Base-by-base conservation (phyloP, 1,139 yeast genomes). In the Nakaseomyces bracarensis region DNA sequence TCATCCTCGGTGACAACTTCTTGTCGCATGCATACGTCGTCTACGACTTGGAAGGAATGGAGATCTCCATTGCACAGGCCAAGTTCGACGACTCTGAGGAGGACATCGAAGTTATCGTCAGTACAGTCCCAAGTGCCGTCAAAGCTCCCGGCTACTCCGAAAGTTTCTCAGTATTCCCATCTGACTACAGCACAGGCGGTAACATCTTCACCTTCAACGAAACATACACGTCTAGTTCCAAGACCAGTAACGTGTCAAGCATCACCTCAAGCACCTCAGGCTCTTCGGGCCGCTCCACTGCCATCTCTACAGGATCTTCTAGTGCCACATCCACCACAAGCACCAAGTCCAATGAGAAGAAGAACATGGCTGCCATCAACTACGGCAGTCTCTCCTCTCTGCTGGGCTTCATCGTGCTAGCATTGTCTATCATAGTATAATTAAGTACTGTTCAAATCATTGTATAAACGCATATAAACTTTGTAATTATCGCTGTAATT, bases 21-120 rank as follows among this genome's bases (percentile, higher is more conserved):
- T 65, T 86, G 51, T 71, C 85, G 47, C 68, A 74, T 43, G 86
- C 84, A 9, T 86, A 86, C 56, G 72, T 80, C 42, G 95, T 84
- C 33, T 84, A 75, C 52, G 93, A 86, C 62, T 65, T 84, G 49
- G 86, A 81, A 19, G 74, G 74, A 48, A 63, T 67, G 42, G 76
- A 78, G 54, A 68, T 86, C 22, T 78, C 81, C 0, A 46, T 86
- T 44, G 95, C 93, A 1, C 84, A 74, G 49, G 80, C 78, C 3
- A 64, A 63, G 30, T 62, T 40, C 29, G 29, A 42, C 28, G 44
- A 72, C 5, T 49, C 51, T 26, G 62, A 62, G 5, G 72, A 68
- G 41, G 59, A 69, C 43, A 67, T 76, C 40, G 75, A 71, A 48
- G 65, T 60, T 2, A 68, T 74, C 26, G 43, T 58, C 1, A 55